Evolutionary conservation across 305 asterid species (phyloP), one percentile per base, ranked within the genome.

Genomic region (Caryopteris hybrid): DNA sequence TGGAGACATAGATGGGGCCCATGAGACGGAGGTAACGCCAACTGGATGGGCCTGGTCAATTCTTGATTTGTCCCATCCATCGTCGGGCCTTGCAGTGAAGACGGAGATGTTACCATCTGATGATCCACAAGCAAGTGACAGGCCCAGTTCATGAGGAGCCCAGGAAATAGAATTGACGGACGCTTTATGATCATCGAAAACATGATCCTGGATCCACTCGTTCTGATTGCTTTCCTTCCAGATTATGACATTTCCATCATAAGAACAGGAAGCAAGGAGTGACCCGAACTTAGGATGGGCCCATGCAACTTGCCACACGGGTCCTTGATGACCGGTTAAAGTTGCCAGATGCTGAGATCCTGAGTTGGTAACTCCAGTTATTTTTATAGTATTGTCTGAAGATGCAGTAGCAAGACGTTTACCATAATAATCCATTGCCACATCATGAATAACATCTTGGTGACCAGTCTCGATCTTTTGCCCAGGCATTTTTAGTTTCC

Each of bases 291-390:
- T 89, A 5, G 95, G 96, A 54, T 87, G 95, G 42, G 92, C 95
- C 96, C 95, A 89, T 3, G 85, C 71, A 1, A 74, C 92, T 78
- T 89, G 92, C 96, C 96, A 89, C 8, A 89, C 96, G 0, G 95
- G 89, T 57, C 96, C 96, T 72, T 79, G 86, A 68, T 87, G 92
- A 21, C 92, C 92, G 0, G 76, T 78, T 52, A 87, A 52, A 73
- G 95, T 87, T 22, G 96, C 90, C 55, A 89, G 95, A 43, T 64
- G 87, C 79, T 85, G 92, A 12, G 88, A 85, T 54, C 77, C 76
- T 2, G 94, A 72, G 79, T 65, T 81, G 72, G 73, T 76, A 31
- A 87, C 82, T 68, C 92, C 92, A 5, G 74, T 79, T 58, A 89
- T 87, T 68, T 78, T 87, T 31, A 85, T 76, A 53, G 91, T 82